Base-by-base conservation (phyloP, 2,329 filamentous ascomycete genomes). In the Cordyceps cateniannulata region DNA sequence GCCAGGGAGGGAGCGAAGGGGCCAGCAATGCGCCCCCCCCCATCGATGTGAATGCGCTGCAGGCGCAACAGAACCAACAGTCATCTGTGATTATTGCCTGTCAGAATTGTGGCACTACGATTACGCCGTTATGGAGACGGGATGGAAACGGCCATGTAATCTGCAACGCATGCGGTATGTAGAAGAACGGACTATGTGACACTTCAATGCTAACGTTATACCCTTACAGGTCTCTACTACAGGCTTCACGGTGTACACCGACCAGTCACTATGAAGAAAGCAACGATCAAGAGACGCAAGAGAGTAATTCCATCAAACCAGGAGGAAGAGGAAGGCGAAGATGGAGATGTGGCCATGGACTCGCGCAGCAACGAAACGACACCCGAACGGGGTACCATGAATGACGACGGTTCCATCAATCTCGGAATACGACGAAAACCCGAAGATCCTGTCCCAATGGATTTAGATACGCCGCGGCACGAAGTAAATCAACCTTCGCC, bases 251-350 rank as follows among this genome's bases (percentile, higher is more conserved):
- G 93, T 59, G 87, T 92, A 32, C 93, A 97, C 73, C 85, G 95
- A 47, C 95, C 95, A 0, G 91, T 95, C 5, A 91, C 91, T n/a
- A 98, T 99, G 95, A 99, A 98, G 75, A 98, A 97, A 74, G 89
- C 91, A 3, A 90, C 96, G 27, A 99, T 99, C 73, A 98, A 99
- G 75, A 85, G 95, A 64, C 84, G 95, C 63, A 98, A 98, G 80
- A 87, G 95, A 62, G 92, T 98, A 6, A 93, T 98, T 48, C 93
- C 93, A 20, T 91, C 90, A 20, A 78, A 85, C 27, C 77, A 82
- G 53, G 81, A 82, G 53, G 81, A 79, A 67, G 76, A 77, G 35
- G 74, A 80, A 53, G 72, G 76, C 50, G 77, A 80, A 40, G 83
- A 85, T 35, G 78, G 74, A 7, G 75, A 77, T 14, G 77, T 80